Conservation (phyloP, 176 grass and related monocot genomes). For the Carex scoparia region DNA sequence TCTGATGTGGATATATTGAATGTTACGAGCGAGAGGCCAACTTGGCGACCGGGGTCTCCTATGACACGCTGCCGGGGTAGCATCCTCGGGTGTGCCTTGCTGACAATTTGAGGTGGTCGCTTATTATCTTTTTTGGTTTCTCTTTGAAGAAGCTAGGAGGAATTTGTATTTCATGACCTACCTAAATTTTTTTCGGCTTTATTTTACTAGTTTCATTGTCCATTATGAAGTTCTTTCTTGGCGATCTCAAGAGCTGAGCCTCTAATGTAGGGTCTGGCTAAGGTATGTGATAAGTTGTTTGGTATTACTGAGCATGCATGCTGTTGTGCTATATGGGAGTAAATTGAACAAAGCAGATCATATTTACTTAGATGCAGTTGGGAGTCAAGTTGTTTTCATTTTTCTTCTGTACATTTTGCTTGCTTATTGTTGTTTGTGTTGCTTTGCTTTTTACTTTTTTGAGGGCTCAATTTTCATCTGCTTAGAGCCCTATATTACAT, state of each 20-base stretch:
- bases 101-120: slow-evolving; percentile 55
- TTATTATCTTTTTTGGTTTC: slow-evolving; percentile 12
- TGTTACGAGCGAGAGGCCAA: slow-evolving; percentile 64
- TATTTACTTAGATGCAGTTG: slow-evolving; percentile 11
- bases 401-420: not conserved
- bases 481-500: not conserved
- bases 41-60: slow-evolving; percentile 66
- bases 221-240: not conserved
- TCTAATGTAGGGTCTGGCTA: not conserved
- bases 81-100: slow-evolving; percentile 73
- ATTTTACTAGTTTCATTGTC: slow-evolving; percentile 3
- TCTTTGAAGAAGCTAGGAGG: not conserved
- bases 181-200: not conserved
- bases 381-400: not conserved
- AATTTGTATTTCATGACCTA: not conserved
- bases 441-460: not conserved
- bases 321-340: not conserved
- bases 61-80: slow-evolving; percentile 83
- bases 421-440: not conserved
- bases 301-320: not conserved
- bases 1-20: slow-evolving; percentile 90
- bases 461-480: not conserved
- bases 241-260: not conserved
- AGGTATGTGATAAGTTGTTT: slow-evolving; percentile 5
- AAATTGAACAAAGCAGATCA: slow-evolving; percentile 1